phyloP scores from a whole-genome alignment of 1,139 yeast genomes.

The Nakaseomyces kungkrabaensis region DNA sequence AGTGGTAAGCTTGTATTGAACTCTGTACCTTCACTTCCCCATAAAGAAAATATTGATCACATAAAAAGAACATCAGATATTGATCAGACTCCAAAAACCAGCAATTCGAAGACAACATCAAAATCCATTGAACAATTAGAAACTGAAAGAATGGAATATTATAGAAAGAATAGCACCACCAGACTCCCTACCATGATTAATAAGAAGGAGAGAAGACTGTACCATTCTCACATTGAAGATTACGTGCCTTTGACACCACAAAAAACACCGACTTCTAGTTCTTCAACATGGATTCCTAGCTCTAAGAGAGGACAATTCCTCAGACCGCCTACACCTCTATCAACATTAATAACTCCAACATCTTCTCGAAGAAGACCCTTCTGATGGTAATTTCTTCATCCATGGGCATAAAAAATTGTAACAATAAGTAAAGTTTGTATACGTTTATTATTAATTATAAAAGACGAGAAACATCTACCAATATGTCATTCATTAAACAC shows the following conservation, averaged over 20 bases:
- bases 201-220: not conserved
- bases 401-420: not conserved
- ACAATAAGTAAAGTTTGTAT: not conserved
- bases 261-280: not conserved
- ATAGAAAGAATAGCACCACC: not conserved
- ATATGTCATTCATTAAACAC: too few relatives aligned
- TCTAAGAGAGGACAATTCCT: constrained; percentile 8
- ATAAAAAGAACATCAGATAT: not conserved
- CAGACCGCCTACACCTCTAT: constrained; percentile 19
- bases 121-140: constrained; percentile 4
- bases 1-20: constrained; percentile 2
- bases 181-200: not conserved
- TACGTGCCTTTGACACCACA: not conserved
- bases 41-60: not conserved
- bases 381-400: not conserved
- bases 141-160: constrained; percentile 3
- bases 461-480: too few relatives aligned
- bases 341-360: constrained; percentile 9
- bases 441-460: too few relatives aligned
- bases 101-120: not conserved
- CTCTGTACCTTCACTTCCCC: constrained; percentile 2
- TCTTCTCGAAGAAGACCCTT: constrained; percentile 1
- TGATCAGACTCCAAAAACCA: not conserved
- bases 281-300: constrained; percentile 11
- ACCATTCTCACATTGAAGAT: not conserved